These are phyloP conservation scores for Tagetes erecta DNA, from an alignment of 129 eudicot genomes.

Conservation along the genomic window DNA sequence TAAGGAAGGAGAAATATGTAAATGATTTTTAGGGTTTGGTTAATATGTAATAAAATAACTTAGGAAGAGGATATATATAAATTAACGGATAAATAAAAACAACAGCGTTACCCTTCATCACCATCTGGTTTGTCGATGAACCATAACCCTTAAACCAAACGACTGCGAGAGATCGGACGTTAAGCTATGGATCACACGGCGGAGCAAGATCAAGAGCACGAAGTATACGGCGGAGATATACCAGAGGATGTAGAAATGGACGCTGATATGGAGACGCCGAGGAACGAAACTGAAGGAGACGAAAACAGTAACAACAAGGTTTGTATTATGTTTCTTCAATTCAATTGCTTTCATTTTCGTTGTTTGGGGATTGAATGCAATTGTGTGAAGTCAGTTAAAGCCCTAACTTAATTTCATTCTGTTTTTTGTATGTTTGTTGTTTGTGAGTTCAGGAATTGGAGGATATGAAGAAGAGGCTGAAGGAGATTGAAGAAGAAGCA, in stretches of 20 bases:
- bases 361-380: slow-evolving; percentile 26
- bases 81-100: too few relatives aligned
- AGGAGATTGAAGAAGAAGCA: slow-evolving; percentile 82
- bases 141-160: not conserved
- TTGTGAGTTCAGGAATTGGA: slow-evolving; percentile 51
- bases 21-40: too few relatives aligned
- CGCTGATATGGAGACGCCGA: slow-evolving; percentile 49
- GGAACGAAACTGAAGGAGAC: slow-evolving; percentile 45
- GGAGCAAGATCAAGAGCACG: slow-evolving; percentile 63
- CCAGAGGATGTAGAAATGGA: slow-evolving; percentile 68
- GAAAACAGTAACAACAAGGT: slow-evolving; percentile 50
- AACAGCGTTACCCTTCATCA: slow-evolving; percentile 20
- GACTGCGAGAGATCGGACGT: slow-evolving; percentile 24
- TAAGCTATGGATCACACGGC: slow-evolving; percentile 36
- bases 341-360: not conserved
- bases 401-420: slow-evolving; percentile 27
- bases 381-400: slow-evolving; percentile 31
- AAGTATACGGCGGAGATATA: slow-evolving; percentile 61
- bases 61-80: too few relatives aligned
- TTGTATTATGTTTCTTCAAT: not conserved
- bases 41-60: not conserved
- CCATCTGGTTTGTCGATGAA: slow-evolving; percentile 19
- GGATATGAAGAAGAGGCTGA: slow-evolving; percentile 67
- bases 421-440: not conserved
- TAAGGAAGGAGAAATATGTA: too few relatives aligned